phyloP scores from a whole-genome alignment of 2,329 filamentous ascomycete species.

The Fusarium agapanthi region DNA sequence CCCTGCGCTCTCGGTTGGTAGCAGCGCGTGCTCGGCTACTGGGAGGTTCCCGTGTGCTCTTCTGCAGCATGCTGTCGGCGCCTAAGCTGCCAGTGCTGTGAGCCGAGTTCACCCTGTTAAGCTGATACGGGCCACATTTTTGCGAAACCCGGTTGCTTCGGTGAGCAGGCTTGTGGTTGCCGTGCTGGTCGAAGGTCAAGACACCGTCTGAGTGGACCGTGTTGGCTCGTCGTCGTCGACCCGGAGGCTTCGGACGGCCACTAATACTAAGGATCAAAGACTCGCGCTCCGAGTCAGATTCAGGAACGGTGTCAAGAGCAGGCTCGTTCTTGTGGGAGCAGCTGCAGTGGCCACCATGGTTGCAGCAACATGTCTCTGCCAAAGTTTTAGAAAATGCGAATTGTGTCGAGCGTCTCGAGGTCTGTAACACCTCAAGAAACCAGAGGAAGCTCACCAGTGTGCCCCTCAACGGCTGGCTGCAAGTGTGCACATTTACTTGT shows the following conservation, averaged over 20 bases:
- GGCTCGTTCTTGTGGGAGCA: constrained; percentile 71
- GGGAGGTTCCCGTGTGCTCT: constrained; percentile 48
- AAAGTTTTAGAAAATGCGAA: constrained; percentile 27
- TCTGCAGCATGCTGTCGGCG: constrained; percentile 53
- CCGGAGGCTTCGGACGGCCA: constrained; percentile 52
- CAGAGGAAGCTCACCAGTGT: constrained; percentile 61
- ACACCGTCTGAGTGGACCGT: constrained; percentile 69
- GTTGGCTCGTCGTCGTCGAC: constrained; percentile 65
- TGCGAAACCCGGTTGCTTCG: constrained; percentile 69
- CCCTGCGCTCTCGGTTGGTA: constrained; percentile 58
- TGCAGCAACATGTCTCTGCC: constrained; percentile 74
- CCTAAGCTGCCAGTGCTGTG: constrained; percentile 61
- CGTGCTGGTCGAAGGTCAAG: constrained; percentile 69
- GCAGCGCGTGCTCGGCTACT: constrained; percentile 48
- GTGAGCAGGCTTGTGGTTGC: constrained; percentile 69
- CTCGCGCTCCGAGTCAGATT: constrained; percentile 67
- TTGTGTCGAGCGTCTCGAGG: constrained; percentile 9
- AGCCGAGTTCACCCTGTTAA: constrained; percentile 66
- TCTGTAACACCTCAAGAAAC: constrained; percentile 6
- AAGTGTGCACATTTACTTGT: constrained; percentile 74
- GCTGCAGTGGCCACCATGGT: constrained; percentile 73
- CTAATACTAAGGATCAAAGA: constrained; percentile 40
- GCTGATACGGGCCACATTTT: constrained; percentile 69
- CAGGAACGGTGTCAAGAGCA: constrained; percentile 68
- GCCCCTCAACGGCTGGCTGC: constrained; percentile 64